Percentiles rank a stretch among this genome's conserved stretches.
Evolutionary conservation across 352 stramenopile species (phyloP).

Genomic region (Phytophthora meadii): DNA sequence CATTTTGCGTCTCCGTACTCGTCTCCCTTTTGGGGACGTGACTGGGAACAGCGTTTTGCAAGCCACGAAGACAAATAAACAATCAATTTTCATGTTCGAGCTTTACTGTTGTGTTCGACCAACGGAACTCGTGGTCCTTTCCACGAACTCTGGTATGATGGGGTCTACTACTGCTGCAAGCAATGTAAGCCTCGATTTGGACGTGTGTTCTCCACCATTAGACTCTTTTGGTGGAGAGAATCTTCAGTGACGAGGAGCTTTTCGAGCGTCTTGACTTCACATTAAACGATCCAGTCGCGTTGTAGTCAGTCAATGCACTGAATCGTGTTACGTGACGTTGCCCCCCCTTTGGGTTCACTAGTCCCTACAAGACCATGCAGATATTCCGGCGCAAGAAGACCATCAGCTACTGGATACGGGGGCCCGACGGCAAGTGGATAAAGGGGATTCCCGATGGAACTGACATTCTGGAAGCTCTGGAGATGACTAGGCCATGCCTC

Average conservation of each 20-base stretch:
- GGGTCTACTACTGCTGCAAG: too few relatives aligned
- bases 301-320: not conserved
- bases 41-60: slow-evolving; percentile 63
- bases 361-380: too few relatives aligned
- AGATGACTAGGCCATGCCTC: not conserved
- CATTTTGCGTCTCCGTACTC: slow-evolving; percentile 79
- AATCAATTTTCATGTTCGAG: not conserved
- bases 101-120: too few relatives aligned
- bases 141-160: too few relatives aligned
- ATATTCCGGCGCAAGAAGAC: too few relatives aligned
- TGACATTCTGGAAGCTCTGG: slow-evolving; percentile 4
- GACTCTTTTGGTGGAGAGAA: slow-evolving; percentile 9
- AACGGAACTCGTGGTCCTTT: too few relatives aligned
- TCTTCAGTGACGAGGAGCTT: slow-evolving; percentile 13
- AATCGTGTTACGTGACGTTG: too few relatives aligned
- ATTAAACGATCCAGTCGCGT: not conserved
- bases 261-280: slow-evolving; percentile 5
- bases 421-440: too few relatives aligned
- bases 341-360: too few relatives aligned
- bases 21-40: slow-evolving; percentile 72
- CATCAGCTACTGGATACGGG: too few relatives aligned
- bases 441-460: too few relatives aligned
- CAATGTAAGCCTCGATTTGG: not conserved
- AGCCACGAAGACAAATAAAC: slow-evolving; percentile 20
- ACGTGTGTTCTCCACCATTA: slow-evolving; percentile 6